Evolutionary conservation across 352 stramenopile species (phyloP), one percentile per base, ranked within the genome.

Genomic region (Phytophthora chlamydospora): DNA sequence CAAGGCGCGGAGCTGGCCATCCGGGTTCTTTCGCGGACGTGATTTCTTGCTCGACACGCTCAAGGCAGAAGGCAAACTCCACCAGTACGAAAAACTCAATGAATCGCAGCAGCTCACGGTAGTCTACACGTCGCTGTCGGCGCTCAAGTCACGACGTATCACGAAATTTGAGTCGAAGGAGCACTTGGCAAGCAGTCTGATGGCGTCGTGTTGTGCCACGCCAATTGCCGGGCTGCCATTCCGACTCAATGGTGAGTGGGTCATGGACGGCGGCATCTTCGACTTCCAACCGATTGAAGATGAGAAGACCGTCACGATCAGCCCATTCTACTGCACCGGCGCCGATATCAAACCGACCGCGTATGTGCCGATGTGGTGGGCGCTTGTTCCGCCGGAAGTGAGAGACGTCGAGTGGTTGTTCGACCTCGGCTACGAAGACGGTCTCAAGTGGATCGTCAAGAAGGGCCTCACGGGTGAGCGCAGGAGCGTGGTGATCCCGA

Each of bases 301-400:
- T 48, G 71, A 62, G 6, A 75, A 80, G 36, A 96, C 87, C 1
- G 68, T 96, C 55, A 93, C 83, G 0, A 71, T 96, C 35, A 95
- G 84, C 41, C 85, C 87, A 17, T 91, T 96, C 66, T 96, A 96
- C 74, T 96, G 83, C 66, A 90, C 85, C 10, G 69, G 76, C 14
- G 85, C 87, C 6, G 88, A 96, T 65, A 96, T 96, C 62, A 96
- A 96, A 60, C 87, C 89, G 12, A 95, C 84, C 31, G 80, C 85
- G 17, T 96, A 96, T 54, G 85, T 96, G 57, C 89, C 88, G 2
- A 87, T 96, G 77, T 94, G 87, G 85, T 96, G 88, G 88, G 82
- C 77, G 1, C 2, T 95, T 21, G 76, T 91, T 47, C 87, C 89
- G 16, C 85, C 88, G 0, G 75, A 69, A 10, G 61, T 75, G 38